Percentiles rank a stretch among this genome's conserved stretches.
phyloP scores from a whole-genome alignment of 2,329 filamentous ascomycete genomes.

The Eutypa lata region DNA sequence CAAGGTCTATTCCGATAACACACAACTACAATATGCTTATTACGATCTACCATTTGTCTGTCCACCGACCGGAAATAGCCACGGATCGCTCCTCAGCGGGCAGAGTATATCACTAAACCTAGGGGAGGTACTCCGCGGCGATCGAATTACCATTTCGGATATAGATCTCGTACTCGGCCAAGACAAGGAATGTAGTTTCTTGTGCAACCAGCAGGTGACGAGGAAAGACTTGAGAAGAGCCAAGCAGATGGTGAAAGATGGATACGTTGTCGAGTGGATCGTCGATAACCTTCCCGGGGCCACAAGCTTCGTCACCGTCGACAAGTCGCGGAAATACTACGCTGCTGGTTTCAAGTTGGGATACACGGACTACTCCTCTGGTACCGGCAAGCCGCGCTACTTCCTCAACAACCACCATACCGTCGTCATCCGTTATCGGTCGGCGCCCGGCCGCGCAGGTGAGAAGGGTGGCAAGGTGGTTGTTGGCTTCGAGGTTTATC shows the following conservation, averaged over 20 bases:
- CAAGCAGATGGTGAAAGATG: constrained; percentile 69
- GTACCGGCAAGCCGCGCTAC: constrained; percentile 59
- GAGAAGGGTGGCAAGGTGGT: constrained; percentile 73
- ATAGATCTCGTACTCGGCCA: constrained; percentile 76
- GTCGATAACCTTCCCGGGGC: constrained; percentile 88
- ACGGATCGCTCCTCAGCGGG: constrained; percentile 69
- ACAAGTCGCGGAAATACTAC: constrained; percentile 84
- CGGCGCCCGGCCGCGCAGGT: constrained; percentile 65
- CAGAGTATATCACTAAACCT: constrained; percentile 79
- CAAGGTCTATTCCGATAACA: constrained; percentile 87
- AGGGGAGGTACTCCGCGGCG: constrained; percentile 82
- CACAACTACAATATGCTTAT: constrained; percentile 88
- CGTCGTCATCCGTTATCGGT: constrained; percentile 75
- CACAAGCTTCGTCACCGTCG: constrained; percentile 82
- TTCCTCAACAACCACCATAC: constrained; percentile 88
- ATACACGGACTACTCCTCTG: constrained; percentile 63
- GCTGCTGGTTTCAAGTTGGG: constrained; percentile 87
- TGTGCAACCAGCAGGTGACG: constrained; percentile 68
- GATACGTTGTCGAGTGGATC: constrained; percentile 90
- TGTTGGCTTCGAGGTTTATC: constrained; percentile 86
- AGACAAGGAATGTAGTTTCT: constrained; percentile 68
- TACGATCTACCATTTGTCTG: constrained; percentile 86
- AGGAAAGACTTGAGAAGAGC: constrained; percentile 64
- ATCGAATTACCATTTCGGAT: constrained; percentile 81
- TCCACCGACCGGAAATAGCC: constrained; percentile 67